Base-by-base conservation (phyloP, 345 rosid species). In the Carallia pectinifolia region DNA sequence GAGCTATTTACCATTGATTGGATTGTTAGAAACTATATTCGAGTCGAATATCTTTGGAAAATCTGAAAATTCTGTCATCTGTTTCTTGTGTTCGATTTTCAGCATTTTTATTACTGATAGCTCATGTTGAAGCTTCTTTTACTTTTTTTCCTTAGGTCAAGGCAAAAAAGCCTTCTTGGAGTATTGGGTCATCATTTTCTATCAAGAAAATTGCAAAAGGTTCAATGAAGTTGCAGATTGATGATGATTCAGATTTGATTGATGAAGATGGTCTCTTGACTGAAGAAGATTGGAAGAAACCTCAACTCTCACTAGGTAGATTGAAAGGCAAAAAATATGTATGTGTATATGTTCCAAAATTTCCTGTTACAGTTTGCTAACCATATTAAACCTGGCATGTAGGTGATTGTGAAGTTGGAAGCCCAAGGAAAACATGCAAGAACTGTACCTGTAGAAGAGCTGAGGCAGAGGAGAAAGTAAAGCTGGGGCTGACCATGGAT, bases 391-490 rank as follows among this genome's bases (percentile, higher is more conserved):
- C 40, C 40, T 6, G 34, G 27, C 15, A 12, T 5, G 10, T 34
- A 5, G 7, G 55, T 16, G 55, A 38, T 6, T 6, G 8, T 7
- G 98, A 89, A 70, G 84, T 85, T 18, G 89, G 89, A 74, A 83
- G 84, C 86, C 81, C 94, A 15, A 89, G 88, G 81, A 95, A 92
- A 83, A 98, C 99, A 66, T 95, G 98, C 89, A 92, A 89, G 83
- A 95, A 89, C 78, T 95, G 99, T 44, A 83, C n/a, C 0, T 95
- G 99, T 98, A n/a, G 99, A n/a, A 89, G 99, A 79, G 98, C 97
- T 37, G 99, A 95, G 82, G 87, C 61, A 40, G 97, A 96, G 82
- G 96, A 86, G 82, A 89, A 84, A 77, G 98, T 89, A 69, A 90
- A 88, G 84, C 69, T 89, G 54, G 97, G 84, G 3, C 79, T 84